These are phyloP conservation scores for Geosmithia flava DNA, from an alignment of 2,329 filamentous ascomycete species.

Conservation along the genomic window DNA sequence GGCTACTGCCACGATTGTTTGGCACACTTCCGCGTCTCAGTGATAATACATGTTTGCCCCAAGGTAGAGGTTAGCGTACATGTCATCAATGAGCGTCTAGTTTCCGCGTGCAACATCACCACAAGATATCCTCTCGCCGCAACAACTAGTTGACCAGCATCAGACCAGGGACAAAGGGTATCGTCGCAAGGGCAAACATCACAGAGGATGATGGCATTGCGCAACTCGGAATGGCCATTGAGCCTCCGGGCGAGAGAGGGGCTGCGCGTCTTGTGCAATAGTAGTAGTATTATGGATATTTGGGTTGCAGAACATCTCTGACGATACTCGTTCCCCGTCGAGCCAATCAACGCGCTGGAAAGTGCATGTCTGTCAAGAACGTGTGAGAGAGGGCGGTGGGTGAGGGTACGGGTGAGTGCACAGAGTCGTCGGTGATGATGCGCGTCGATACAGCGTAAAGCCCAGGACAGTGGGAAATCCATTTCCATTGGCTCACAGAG, in stretches of 20 bases:
- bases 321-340: background rate
- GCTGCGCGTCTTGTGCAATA: background rate
- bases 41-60: background rate
- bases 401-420: background rate
- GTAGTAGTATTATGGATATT: background rate
- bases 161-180: background rate
- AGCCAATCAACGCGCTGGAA: background rate
- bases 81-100: background rate
- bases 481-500: background rate
- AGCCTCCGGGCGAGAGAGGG: background rate
- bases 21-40: background rate
- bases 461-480: background rate
- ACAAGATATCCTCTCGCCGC: background rate
- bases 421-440: background rate
- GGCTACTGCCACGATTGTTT: background rate
- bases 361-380: background rate
- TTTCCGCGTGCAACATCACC: background rate
- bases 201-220: background rate
- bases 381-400: background rate
- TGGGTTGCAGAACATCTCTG: background rate
- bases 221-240: background rate
- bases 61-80: background rate
- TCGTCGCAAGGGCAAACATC: background rate
- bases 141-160: background rate
- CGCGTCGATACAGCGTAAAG: background rate